Evolutionary conservation across 345 rosid species (phyloP), one percentile per base, ranked within the genome.

Genomic region (Bruguiera gymnorhiza): DNA sequence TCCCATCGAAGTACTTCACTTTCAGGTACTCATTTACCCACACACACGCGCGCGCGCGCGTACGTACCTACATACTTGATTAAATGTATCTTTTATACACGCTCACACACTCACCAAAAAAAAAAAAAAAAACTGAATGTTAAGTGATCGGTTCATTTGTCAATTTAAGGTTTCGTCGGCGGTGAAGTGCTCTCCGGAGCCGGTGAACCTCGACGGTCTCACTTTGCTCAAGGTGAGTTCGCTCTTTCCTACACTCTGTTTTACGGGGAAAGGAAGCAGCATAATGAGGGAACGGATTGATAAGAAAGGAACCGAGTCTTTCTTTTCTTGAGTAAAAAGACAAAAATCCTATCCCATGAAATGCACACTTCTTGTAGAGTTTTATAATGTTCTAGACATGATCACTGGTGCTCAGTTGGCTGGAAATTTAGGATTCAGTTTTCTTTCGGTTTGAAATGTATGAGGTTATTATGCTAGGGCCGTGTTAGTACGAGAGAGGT

Each of bases 401-500:
- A 37, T 21, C 8, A 10, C 3, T 32, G 6, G 19, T 66, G 60
- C 18, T 53, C 20, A 26, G 34, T 21, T 13, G 52, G 8, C 0
- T 16, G 19, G 5, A 30, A 69, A 6, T 11, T 31, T 21, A 13
- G 21, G 7, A 59, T 27, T 37, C 2, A 23, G 60, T 21, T 1
- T 8, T 30, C 36, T 16, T 19, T 55, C 26, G 31, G 34, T 15
- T 48, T 59, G 51, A 36, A 29, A 29, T 23, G 37, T 2, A 32
- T 58, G 51, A 5, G 53, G 36, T 80, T 54, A 16, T 67, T 31
- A 4, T 70, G 62, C 65, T 73, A 93, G 97, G 98, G 97, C 46
- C 89, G 95, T 61, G 93, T 86, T 78, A 89, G 88, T 69, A 88
- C 97, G 48, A 89, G 83, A 67, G 95, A 88, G 65, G 97, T 94